Percentiles rank a stretch among this genome's conserved stretches.
phyloP scores from a whole-genome alignment of 1,284 basidiomycete genomes.

The Moesziomyces parantarcticus region DNA sequence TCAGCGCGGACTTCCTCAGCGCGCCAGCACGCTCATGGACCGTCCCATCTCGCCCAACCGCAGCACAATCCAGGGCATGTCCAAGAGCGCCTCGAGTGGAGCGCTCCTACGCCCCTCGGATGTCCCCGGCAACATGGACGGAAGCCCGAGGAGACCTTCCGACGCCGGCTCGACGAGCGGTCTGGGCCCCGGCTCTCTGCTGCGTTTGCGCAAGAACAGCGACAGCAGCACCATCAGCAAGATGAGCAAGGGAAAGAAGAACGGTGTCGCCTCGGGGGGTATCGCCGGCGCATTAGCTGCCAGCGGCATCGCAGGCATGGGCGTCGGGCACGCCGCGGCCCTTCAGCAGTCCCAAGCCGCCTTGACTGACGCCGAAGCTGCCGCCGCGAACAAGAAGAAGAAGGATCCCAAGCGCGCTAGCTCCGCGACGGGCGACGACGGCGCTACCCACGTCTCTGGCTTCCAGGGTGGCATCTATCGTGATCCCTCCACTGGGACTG shows the following conservation, averaged over 20 bases:
- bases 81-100: constrained; percentile 41
- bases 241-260: constrained; percentile 23
- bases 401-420: constrained; percentile 16
- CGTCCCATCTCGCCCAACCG: constrained; percentile 14
- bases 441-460: constrained; percentile 14
- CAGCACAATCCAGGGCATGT: constrained; percentile 11
- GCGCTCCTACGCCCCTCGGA: constrained; percentile 38
- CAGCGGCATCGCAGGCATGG: constrained; percentile 58
- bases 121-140: constrained; percentile 7
- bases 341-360: constrained; percentile 35
- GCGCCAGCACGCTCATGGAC: constrained; percentile 30
- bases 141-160: constrained; percentile 37
- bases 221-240: constrained; percentile 39
- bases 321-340: constrained; percentile 44
- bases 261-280: constrained; percentile 26
- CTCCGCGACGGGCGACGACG: constrained; percentile 6
- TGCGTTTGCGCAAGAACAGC: constrained; percentile 51
- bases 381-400: constrained; percentile 13
- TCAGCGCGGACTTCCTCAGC: constrained; percentile 12
- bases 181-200: constrained; percentile 22
- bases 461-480: constrained; percentile 54
- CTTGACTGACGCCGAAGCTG: constrained; percentile 16
- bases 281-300: constrained; percentile 61
- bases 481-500: constrained; percentile 49
- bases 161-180: constrained; percentile 26